Conservation (phyloP, 2,329 filamentous ascomycete species). For the Trichoderma endophyticum region DNA sequence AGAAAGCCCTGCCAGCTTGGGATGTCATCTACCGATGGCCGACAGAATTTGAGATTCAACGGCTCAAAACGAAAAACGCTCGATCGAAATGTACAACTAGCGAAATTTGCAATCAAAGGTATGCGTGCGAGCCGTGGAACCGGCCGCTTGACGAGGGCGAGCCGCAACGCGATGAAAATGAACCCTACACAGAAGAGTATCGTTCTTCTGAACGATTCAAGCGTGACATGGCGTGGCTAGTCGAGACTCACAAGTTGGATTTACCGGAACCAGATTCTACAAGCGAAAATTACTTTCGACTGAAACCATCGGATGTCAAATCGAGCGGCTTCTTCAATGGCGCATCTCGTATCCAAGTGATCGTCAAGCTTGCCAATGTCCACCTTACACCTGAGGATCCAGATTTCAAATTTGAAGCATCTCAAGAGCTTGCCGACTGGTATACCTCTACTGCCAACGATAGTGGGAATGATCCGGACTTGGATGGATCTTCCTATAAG, state of each 20-base stretch:
- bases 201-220: slow-evolving; percentile 23
- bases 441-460: neutral
- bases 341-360: slow-evolving; percentile 51
- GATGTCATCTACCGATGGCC: slow-evolving; percentile 14
- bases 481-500: slow-evolving; percentile 1
- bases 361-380: slow-evolving; percentile 62
- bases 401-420: neutral
- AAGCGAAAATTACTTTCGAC: neutral
- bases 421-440: neutral
- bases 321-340: slow-evolving; percentile 30
- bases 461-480: neutral
- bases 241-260: slow-evolving; percentile 25
- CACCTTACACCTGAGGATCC: slow-evolving; percentile 58
- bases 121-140: slow-evolving; percentile 21
- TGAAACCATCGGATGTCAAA: slow-evolving; percentile 27
- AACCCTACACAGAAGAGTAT: slow-evolving; percentile 20
- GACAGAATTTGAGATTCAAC: slow-evolving; percentile 27
- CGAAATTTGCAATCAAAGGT: slow-evolving; percentile 20
- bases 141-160: slow-evolving; percentile 30
- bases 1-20: slow-evolving; percentile 7
- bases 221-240: slow-evolving; percentile 31
- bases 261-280: slow-evolving; percentile 21
- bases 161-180: slow-evolving; percentile 20
- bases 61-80: slow-evolving; percentile 24
- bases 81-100: slow-evolving; percentile 21